Conservation (phyloP, 129 eudicot genomes). For the Helianthus tuberosus region DNA sequence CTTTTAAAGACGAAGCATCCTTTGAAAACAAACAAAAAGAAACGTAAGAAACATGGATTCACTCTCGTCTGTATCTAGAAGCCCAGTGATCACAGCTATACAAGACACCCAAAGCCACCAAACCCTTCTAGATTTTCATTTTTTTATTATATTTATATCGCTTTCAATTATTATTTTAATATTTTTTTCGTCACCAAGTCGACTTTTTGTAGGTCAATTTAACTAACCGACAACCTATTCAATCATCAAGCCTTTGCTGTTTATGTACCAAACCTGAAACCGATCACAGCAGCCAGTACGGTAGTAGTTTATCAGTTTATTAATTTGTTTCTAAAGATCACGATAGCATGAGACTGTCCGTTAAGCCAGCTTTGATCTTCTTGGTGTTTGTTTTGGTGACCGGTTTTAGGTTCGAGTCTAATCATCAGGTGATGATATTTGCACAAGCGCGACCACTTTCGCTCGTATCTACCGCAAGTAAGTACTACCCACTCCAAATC, state of each 20-base stretch:
- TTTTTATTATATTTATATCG: background rate
- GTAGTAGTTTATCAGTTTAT: too few relatives aligned
- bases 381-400: constrained; percentile 16
- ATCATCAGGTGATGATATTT: background rate
- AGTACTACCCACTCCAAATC: constrained; percentile 2
- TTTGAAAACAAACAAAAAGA: background rate
- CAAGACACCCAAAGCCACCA: background rate
- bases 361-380: constrained; percentile 1
- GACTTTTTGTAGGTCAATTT: background rate
- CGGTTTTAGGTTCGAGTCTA: constrained; percentile 7
- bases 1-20: background rate
- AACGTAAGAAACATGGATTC: background rate
- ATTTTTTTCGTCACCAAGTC: background rate
- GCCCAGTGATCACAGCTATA: background rate
- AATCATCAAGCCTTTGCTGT: background rate
- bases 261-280: background rate
- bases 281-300: background rate
- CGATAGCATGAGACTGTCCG: constrained; percentile 4
- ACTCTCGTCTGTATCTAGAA: background rate
- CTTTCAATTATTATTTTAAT: background rate
- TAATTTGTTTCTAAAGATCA: background rate
- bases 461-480: constrained; percentile 15
- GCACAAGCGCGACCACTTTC: constrained; percentile 34
- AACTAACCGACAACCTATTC: background rate
- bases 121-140: background rate